Evolutionary conservation across 2,329 filamentous ascomycete genomes (phyloP), one percentile per base, ranked within the genome.

Genomic region (Neofusicoccum laricinum): DNA sequence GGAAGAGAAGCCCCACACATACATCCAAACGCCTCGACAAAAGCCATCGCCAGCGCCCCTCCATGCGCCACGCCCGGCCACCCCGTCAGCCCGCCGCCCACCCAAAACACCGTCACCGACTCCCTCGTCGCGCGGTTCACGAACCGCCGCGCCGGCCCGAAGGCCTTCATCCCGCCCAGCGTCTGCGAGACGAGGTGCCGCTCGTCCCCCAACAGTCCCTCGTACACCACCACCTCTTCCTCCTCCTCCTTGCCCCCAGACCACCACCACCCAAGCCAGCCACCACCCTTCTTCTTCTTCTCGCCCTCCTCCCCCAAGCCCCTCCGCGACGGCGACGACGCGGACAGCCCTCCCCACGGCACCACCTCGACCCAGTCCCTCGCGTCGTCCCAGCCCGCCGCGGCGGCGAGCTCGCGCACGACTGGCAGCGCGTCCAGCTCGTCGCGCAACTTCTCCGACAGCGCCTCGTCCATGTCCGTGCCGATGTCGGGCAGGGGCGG

Each of bases 1-100:
- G 17, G n/a, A n/a, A 36, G 17, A 30, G 15, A 2, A 7, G 14
- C 5, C 4, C 4, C 25, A 10, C n/a, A 30, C 51, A 41, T 10
- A 46, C 55, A 19, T 12, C n/a, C 87, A 66, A 91, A 80, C 59
- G 83, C 85, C 78, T 93, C 90, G 73, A 91, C 86, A 41, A 93
- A 76, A 3, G 91, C 75, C 0, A 88, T 92, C 7, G 88, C 88
- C 55, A 90, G 81, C 6, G 84, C 81, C 14, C 90, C 90, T 63
- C 90, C 90, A 77, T 94, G 90, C 59, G 87, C 86, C 45, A 90
- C 81, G 12, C 85, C 84, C 1, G 90, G 90, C 88, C 89, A 93
- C 3, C 91, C 90, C 53, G 83, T 80, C 19, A 89, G 72, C 1
- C 81, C 85, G n/a, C 80, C 75, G 6, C 90, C 91, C 62, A 93